Percentiles rank a stretch among this genome's conserved stretches.
phyloP scores from a whole-genome alignment of 805 yeast genomes.

The Myxozyma melibiosi region DNA sequence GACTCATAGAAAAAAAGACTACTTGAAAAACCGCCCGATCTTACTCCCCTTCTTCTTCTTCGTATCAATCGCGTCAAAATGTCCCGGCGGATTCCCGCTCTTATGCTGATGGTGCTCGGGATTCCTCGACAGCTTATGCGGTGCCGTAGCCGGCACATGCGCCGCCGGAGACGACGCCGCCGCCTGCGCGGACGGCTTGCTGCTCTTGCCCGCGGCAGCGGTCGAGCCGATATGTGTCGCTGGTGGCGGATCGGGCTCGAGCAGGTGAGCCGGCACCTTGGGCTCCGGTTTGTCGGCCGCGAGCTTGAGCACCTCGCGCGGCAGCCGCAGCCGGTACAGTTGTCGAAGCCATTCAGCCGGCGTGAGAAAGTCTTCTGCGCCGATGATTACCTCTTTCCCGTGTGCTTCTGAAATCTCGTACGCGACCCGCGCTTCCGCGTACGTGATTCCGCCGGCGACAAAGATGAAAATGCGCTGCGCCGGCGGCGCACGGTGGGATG shows the following conservation, averaged over 20 bases:
- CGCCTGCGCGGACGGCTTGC: neutral
- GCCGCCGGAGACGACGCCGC: conserved; percentile 1
- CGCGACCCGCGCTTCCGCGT: conserved; percentile 74
- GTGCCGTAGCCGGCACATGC: conserved; percentile 26
- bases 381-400: conserved; percentile 76
- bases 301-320: conserved; percentile 40
- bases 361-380: conserved; percentile 71
- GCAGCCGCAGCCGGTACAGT: conserved; percentile 37
- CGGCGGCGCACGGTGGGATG: conserved; percentile 36
- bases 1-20: too few species aligned
- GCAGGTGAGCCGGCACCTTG: conserved; percentile 40
- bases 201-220: too few species aligned
- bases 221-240: neutral
- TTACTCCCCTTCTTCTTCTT: conserved; percentile 20
- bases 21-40: conserved; percentile 10
- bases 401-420: conserved; percentile 65
- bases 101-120: conserved; percentile 26
- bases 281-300: conserved; percentile 39
- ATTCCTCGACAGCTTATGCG: conserved; percentile 26
- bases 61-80: conserved; percentile 25
- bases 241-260: conserved; percentile 37
- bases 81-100: conserved; percentile 30
- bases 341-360: conserved; percentile 42
- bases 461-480: conserved; percentile 75
- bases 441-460: conserved; percentile 87